Conservation (phyloP, 2,329 filamentous ascomycete genomes). For the Ambrosiella xylebori region DNA sequence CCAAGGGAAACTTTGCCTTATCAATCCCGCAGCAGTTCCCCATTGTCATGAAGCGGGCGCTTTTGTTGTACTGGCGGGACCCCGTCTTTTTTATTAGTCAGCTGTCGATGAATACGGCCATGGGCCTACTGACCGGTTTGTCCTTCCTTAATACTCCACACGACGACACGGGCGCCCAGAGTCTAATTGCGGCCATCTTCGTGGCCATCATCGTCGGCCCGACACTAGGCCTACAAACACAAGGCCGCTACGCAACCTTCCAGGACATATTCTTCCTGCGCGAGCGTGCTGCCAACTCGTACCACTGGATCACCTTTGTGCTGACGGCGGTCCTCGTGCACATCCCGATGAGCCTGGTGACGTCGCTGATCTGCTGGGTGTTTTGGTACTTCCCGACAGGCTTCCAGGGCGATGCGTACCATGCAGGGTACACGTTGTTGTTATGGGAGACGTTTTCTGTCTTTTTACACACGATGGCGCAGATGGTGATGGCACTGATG, state of each 20-base stretch:
- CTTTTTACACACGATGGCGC: background rate
- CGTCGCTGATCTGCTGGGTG: background rate
- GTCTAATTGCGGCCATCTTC: background rate
- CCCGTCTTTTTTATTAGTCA: background rate
- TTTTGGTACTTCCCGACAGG: background rate
- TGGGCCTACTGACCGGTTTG: background rate
- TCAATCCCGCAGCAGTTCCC: background rate
- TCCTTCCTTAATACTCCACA: background rate
- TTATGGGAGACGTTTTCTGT: background rate
- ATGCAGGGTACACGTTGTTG: background rate
- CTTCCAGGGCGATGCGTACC: background rate
- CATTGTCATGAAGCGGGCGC: background rate
- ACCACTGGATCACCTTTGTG: background rate
- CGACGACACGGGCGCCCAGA: background rate
- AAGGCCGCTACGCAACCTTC: background rate
- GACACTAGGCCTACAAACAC: background rate
- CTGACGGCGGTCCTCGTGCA: background rate
- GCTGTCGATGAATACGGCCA: background rate
- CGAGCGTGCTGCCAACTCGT: background rate
- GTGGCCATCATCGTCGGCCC: background rate
- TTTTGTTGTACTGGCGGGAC: slow-evolving; percentile 1
- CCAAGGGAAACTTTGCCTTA: background rate
- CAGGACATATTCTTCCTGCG: slow-evolving; percentile 4
- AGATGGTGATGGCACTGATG: slow-evolving; percentile 4
- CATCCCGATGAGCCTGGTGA: background rate